Evolutionary conservation across 116 monocot genomes (phyloP).

Genomic region (Papilionanthe hybrid): DNA sequence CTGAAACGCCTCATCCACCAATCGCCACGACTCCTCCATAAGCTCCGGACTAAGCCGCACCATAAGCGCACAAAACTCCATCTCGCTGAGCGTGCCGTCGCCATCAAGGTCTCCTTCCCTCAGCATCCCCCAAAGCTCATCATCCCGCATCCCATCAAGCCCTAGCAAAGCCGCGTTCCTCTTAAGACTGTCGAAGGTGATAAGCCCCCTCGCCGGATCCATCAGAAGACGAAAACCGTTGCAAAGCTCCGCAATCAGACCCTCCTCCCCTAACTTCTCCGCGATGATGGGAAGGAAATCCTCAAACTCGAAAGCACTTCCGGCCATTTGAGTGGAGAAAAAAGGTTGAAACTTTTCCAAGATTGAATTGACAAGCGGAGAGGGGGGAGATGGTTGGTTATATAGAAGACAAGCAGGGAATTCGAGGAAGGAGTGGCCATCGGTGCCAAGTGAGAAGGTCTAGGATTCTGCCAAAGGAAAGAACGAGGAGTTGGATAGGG

Average conservation of each 20-base stretch:
- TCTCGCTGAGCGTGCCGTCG: conserved; percentile 50
- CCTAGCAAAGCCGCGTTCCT: conserved; percentile 48
- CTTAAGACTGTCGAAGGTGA: conserved; percentile 69
- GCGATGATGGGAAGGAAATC: conserved; percentile 63
- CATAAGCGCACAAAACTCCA: conserved; percentile 80
- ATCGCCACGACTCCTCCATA: conserved; percentile 45
- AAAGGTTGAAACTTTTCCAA: not conserved
- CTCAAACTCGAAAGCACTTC: conserved; percentile 31
- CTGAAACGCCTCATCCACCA: conserved; percentile 6
- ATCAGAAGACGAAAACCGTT: conserved; percentile 68
- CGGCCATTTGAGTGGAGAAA: not conserved
- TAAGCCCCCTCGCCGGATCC: conserved; percentile 43
- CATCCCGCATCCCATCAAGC: conserved; percentile 40
- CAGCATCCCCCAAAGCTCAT: conserved; percentile 55
- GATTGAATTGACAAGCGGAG: not conserved
- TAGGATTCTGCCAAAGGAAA: conserved; percentile 8
- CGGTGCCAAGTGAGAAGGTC: not conserved
- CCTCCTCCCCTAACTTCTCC: conserved; percentile 55
- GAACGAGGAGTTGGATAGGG: not conserved
- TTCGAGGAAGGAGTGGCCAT: conserved; percentile 11
- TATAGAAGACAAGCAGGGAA: not conserved
- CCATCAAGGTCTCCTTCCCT: conserved; percentile 63
- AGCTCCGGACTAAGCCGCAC: conserved; percentile 66
- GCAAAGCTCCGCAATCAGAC: conserved; percentile 61
- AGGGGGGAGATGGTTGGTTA: not conserved